Percentiles rank a stretch among this genome's conserved stretches.
Evolutionary conservation across 768 basidiomycete species (phyloP).

Genomic region (Hygrocybe coccinea): DNA sequence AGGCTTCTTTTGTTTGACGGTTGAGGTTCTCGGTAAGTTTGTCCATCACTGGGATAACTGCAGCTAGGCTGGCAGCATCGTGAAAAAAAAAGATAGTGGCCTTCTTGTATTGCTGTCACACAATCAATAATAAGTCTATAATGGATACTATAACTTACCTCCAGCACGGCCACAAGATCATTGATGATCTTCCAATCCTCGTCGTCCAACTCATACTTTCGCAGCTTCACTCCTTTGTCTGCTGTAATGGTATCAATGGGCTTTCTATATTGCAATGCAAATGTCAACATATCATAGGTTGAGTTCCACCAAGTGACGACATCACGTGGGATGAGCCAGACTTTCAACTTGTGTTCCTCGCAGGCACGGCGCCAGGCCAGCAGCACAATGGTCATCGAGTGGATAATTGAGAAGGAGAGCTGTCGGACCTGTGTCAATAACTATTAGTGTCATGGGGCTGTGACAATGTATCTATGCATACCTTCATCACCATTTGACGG

Average conservation of each 20-base stretch:
- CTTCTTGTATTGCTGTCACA: constrained; percentile 1
- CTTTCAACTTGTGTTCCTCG: constrained; percentile 2
- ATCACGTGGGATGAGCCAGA: constrained; percentile 26
- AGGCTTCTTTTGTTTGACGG: neutral
- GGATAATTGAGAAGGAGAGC: constrained; percentile 21
- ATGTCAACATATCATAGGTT: constrained; percentile 24
- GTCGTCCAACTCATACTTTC: constrained; percentile 11
- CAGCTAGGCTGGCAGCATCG: constrained; percentile 17
- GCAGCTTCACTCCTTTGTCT: constrained; percentile 8
- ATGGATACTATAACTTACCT: neutral
- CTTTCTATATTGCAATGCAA: constrained; percentile 18
- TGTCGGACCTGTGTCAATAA: constrained; percentile 2
- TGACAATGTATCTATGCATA: neutral
- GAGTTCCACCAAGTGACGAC: constrained; percentile 12
- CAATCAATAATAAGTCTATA: too few relatives aligned
- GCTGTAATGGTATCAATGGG: constrained; percentile 18
- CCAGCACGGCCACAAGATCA: constrained; percentile 20
- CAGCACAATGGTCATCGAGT: constrained; percentile 28
- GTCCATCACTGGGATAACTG: constrained; percentile 34
- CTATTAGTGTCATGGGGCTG: too few relatives aligned
- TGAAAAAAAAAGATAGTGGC: constrained; percentile 7
- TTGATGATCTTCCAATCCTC: constrained; percentile 21
- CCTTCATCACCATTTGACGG: constrained; percentile 6
- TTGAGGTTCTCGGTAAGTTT: constrained; percentile 21
- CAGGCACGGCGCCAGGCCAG: constrained; percentile 25